Evolutionary conservation across 2,329 filamentous ascomycete species (phyloP), one percentile per base, ranked within the genome.

Genomic region (Penicillium sp.): DNA sequence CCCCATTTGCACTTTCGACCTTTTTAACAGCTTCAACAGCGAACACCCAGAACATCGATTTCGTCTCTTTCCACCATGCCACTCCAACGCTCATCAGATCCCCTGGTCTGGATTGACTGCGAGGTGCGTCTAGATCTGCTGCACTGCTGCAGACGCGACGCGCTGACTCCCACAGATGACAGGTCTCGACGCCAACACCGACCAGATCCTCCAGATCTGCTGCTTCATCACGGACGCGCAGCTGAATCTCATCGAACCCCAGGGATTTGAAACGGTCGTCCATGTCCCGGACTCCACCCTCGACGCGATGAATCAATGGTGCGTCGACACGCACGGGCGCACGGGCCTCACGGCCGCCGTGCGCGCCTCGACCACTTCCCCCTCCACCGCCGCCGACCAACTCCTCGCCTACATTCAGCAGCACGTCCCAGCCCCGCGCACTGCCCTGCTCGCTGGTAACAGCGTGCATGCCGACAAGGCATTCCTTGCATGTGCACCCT

Each of bases 171-270:
- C 36, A 50, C 42, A 96, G 91, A 99, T 99, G 94, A 97, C 91
- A 31, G 91, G 91, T 21, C 83, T 96, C 7, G 82, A 96, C 72
- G 81, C 87, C 1, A 84, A 89, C 55, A 85, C 79, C 31, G 93
- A 97, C 69, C 86, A 87, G 52, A 94, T 97, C 67, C 86, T 97
- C 68, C 92, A 96, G 67, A 89, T 97, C 54, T 93, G 89, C 74
- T 97, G 92, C 77, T 88, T 95, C 74, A 84, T 99, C 70, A 99
- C 94, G 7, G 89, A 92, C 63, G 83, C 86, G 49, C 80, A 91
- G 57, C 83, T 99, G 18, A 83, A 90, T 54, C 73, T 95, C 32
- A 75, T 96, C 24, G 91, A 96, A 56, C 78, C 86, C 22, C 72
- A 81, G 31, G 93, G 93, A 62, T 96, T 89, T 81, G 90, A 95